phyloP scores from a whole-genome alignment of 106 monocot species.

The Posidonia australis region DNA sequence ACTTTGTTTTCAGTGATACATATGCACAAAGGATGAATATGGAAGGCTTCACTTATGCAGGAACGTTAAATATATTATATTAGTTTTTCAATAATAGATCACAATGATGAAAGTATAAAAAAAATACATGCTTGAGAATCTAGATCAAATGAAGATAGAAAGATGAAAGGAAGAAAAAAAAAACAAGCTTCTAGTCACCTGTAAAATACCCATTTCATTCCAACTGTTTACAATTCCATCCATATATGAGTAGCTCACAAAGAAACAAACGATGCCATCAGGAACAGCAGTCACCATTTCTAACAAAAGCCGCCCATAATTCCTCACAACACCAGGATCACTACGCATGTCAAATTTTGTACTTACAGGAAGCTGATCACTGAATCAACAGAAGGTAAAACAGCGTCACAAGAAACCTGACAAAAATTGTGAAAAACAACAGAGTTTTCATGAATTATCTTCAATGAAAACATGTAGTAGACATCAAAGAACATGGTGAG shows the following conservation, averaged over 20 bases:
- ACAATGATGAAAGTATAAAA: no score
- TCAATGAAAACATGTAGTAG: neutral
- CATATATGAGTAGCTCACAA: constrained; percentile 99
- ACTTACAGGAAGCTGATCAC: constrained; percentile 98
- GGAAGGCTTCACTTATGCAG: no score
- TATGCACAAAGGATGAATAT: no score
- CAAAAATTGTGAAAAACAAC: neutral
- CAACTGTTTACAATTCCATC: constrained; percentile 95
- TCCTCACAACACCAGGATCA: constrained; percentile 98
- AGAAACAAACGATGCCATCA: constrained; percentile 97
- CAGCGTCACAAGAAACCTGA: neutral
- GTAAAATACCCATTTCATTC: constrained; percentile 95
- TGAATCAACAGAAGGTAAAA: constrained; percentile 9
- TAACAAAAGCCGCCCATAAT: constrained; percentile 81
- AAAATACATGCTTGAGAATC: no score
- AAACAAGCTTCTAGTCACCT: constrained; percentile 31
- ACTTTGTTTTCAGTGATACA: no score
- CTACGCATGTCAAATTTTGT: constrained; percentile 99
- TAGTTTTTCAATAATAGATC: no score
- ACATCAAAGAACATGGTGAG: neutral
- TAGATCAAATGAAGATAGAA: neutral
- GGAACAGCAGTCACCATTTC: constrained; percentile 97
- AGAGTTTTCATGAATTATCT: neutral
- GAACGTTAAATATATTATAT: no score
- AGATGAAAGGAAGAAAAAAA: neutral